Base-by-base conservation (phyloP, 2,329 filamentous ascomycete species). In the Exserohilum turcica region DNA sequence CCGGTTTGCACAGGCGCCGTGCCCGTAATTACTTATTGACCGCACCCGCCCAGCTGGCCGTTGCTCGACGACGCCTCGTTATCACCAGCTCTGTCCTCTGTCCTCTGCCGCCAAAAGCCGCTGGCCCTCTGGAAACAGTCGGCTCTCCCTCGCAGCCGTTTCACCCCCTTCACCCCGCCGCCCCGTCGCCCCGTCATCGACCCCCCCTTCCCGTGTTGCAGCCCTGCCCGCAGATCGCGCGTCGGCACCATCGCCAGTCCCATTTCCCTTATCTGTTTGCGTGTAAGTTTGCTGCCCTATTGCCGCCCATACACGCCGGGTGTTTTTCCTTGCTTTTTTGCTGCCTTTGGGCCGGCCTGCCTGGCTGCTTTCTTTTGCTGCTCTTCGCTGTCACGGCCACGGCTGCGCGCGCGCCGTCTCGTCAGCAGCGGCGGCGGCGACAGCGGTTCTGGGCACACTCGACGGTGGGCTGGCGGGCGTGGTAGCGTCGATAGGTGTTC, bases 21-120 rank as follows among this genome's bases (percentile, higher is more conserved):
- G 40, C 48, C 44, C 48, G 56, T 55, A 52, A 54, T 60, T 67
- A 67, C 63, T 66, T 67, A 67, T 61, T 56, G 54, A 55, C 57
- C 52, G 46, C 54, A 29, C 27, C 53, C 52, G 57, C 60, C 54
- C 52, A 19, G 50, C 42, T 42, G 13, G 48, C 37, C 54, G 52
- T 38, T 40, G 38, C 21, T 31, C 3, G 28, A 16, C 10, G 10
- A 24, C 21, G 21, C 21, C 7, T 13, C 18, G 31, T 43, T 43
- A 33, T 35, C 31, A n/a, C 18, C 12, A n/a, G n/a, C n/a, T 48
- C 39, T 49, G 48, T 48, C 54, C 53, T 60, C 54, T 51, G 50
- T 53, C 50, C 58, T 56, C 44, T 60, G 64, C 70, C 68, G 68
- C 63, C 50, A 54, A 59, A 59, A 71, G 61, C 71, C 71, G 69